These are phyloP conservation scores for Ustulina deusta DNA, from an alignment of 2,329 filamentous ascomycete genomes.

Conservation along the genomic window DNA sequence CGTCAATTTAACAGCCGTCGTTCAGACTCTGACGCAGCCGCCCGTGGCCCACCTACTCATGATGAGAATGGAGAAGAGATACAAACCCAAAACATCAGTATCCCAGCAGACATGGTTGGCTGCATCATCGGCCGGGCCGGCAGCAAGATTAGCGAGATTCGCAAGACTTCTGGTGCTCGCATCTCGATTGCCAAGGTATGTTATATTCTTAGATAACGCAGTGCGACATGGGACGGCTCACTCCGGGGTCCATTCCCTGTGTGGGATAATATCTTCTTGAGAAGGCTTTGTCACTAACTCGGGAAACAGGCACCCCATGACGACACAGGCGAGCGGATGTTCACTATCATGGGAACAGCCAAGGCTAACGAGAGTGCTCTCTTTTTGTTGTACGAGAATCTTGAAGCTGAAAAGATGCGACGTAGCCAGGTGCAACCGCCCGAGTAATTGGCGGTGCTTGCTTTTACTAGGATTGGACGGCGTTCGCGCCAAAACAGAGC, in stretches of 20 bases:
- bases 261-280: not conserved
- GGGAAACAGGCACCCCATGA: constrained; percentile 81
- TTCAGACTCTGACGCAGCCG: constrained; percentile 83
- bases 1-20: constrained; percentile 80
- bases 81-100: constrained; percentile 99
- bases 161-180: constrained; percentile 93
- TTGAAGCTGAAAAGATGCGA: constrained; percentile 99
- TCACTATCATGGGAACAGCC: constrained; percentile 97
- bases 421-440: constrained; percentile 79
- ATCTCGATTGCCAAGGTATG: constrained; percentile 94
- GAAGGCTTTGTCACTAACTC: constrained; percentile 35
- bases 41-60: constrained; percentile 85
- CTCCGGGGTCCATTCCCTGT: not conserved
- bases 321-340: constrained; percentile 98
- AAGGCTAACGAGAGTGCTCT: constrained; percentile 95
- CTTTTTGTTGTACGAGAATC: constrained; percentile 97
- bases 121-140: constrained; percentile 97
- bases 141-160: constrained; percentile 98
- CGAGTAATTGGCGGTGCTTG: constrained; percentile 57
- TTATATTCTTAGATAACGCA: constrained; percentile 5
- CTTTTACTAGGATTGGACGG: constrained; percentile 41
- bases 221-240: not conserved
- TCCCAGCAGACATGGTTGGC: constrained; percentile 99
- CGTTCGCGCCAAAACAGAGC: constrained; percentile 47
- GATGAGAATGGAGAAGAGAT: constrained; percentile 98